Base-by-base conservation (phyloP, 345 rosid genomes). In the Carallia brachiata region DNA sequence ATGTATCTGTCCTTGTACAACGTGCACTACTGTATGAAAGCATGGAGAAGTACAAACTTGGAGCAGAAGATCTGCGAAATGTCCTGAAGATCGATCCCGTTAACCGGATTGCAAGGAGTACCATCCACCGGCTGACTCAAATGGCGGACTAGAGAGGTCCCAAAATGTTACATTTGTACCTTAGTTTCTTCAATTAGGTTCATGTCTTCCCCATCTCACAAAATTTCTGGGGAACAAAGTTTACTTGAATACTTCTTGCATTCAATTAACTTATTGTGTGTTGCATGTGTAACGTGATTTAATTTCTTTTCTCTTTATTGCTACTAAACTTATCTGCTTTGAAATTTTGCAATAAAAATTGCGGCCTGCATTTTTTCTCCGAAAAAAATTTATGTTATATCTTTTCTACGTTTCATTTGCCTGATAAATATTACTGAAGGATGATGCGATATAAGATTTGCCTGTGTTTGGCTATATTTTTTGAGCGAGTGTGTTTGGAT, bases 11-110 rank as follows among this genome's bases (percentile, higher is more conserved):
- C 40, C 84, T 90, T 23, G 97, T 92, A 37, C 97, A 95, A 79
- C 93, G 97, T 37, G 97, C 99, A 19, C 90, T 95, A 8, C 80
- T 95, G 73, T 95, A 95, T 54, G 99, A 95, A 82, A 92, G 97
- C 73, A 95, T 95, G 99, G 97, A 95, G 80, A 95, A 95, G 80
- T 95, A 95, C 80, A 92, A 79, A 71, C 96, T 90, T 17, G 99
- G 99, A 15, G 99, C 99, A 8, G 99, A 92, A 66, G 99, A 95
- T 76, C 84, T 95, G 78, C 89, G 96, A 83, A 84, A 83, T 63
- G 97, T 95, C 80, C 85, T 95, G 69, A 95, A 84, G 89, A 85
- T 92, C 18, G 99, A 95, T 76, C 97, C 99, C 0, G 70, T 71
- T 28, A 95, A 95, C 78, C 82, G 99, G 82, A 76, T 92, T 59